Evolutionary conservation across 176 grass and related monocot genomes (phyloP).

Genomic region (Carex littledalei): DNA sequence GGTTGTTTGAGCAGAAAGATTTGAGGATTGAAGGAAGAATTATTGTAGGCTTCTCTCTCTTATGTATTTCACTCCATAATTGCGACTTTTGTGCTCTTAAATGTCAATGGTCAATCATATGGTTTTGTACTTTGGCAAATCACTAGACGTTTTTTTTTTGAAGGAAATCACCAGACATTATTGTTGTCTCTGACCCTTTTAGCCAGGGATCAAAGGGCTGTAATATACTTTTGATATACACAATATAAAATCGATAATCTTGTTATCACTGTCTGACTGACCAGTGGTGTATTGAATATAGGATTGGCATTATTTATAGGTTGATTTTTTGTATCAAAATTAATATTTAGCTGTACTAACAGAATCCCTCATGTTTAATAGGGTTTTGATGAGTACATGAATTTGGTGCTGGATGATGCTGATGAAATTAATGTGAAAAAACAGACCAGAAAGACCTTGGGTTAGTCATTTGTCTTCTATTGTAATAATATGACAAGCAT

Average conservation of each 20-base stretch:
- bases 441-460: conserved; percentile 72
- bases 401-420: conserved; percentile 93
- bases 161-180: neutral
- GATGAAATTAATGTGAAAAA: conserved; percentile 94
- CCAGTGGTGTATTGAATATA: neutral
- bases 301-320: neutral
- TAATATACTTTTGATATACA: neutral
- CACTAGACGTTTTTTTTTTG: neutral
- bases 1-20: conserved; percentile 98
- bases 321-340: neutral
- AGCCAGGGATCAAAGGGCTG: neutral
- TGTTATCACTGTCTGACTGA: neutral
- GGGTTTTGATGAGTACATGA: conserved; percentile 99
- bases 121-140: neutral
- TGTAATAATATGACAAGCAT: neutral
- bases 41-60: conserved; percentile 45
- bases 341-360: neutral
- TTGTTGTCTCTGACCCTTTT: neutral
- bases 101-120: neutral
- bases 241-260: neutral
- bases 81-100: neutral
- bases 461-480: conserved; percentile 29
- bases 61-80: neutral
- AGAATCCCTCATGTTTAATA: conserved; percentile 22
- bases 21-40: conserved; percentile 92